These are phyloP conservation scores for Termitomyces sp. DNA, from an alignment of 768 basidiomycete species.

Conservation along the genomic window DNA sequence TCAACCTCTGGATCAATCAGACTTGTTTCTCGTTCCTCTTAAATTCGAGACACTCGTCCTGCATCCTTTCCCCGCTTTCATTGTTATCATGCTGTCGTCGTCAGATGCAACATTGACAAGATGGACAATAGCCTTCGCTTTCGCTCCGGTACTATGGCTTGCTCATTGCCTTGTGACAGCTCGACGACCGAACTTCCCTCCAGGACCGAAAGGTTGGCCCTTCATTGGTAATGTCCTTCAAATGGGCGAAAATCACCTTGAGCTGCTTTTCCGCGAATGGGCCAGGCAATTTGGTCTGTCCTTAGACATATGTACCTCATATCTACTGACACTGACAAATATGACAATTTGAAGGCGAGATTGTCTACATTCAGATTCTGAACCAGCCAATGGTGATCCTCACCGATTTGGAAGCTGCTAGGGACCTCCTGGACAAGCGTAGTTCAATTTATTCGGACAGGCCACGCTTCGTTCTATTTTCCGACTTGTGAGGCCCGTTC, in stretches of 20 bases:
- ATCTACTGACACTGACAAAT: neutral
- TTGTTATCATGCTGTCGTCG: slow-evolving; percentile 7
- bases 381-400: slow-evolving; percentile 48
- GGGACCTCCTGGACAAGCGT: slow-evolving; percentile 50
- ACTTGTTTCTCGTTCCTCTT: slow-evolving; percentile 12
- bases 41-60: slow-evolving; percentile 10
- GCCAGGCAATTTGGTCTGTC: slow-evolving; percentile 40
- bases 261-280: slow-evolving; percentile 40
- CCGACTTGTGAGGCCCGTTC: slow-evolving; percentile 38
- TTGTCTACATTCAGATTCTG: slow-evolving; percentile 39
- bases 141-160: slow-evolving; percentile 15
- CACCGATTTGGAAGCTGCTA: slow-evolving; percentile 41
- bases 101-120: slow-evolving; percentile 3
- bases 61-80: slow-evolving; percentile 2
- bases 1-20: slow-evolving; percentile 15
- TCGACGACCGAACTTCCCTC: slow-evolving; percentile 32
- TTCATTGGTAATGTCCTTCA: slow-evolving; percentile 48
- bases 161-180: slow-evolving; percentile 23
- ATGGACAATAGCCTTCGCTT: slow-evolving; percentile 12
- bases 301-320: neutral
- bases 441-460: slow-evolving; percentile 54
- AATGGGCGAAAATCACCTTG: slow-evolving; percentile 36
- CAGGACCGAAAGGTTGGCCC: slow-evolving; percentile 44
- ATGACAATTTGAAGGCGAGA: slow-evolving; percentile 31
- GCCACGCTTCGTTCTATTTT: slow-evolving; percentile 44